Evolutionary conservation across 2,329 filamentous ascomycete genomes (phyloP), one percentile per base, ranked within the genome.

Genomic region (Thielaviopsis ethacetica): DNA sequence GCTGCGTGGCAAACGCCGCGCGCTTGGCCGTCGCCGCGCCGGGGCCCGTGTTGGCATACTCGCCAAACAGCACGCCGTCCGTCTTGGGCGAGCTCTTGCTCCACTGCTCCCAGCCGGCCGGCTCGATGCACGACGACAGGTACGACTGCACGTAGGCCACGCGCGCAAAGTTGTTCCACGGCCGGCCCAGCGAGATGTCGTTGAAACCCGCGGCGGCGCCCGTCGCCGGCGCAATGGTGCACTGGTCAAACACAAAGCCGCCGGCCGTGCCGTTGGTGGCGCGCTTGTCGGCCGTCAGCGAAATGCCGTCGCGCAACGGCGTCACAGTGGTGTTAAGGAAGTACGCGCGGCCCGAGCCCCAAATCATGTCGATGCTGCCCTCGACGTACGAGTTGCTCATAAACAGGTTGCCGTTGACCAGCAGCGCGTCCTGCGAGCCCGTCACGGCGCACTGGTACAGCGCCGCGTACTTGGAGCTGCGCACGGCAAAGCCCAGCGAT

Each of bases 101-200:
- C 82, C 82, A 85, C 27, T 71, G 65, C 1, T 64, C 67, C 82
- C 83, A 85, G 0, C 82, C 83, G 0, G 75, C 75, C 1, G 72
- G 61, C 64, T 84, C 83, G 64, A 86, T 75, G 21, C 84, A 78
- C 24, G 70, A 68, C 9, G 71, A 73, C 68, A 86, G 70, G 34
- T 66, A 66, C 0, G 76, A 78, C 56, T 72, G 65, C 63, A 78
- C 75, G 67, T 76, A 76, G 5, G 75, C 71, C 6, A 78, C 75
- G 3, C 74, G 71, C 0, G 76, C 70, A 58, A 73, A 76, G 26
- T 69, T 65, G 6, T 70, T 64, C 75, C 76, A 78, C 0, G 76
- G 76, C 3, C 76, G 70, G 4, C 76, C 76, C 1, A 79, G 72
- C 13, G 56, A 53, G 27, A 57, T 57, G 27, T 57, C 27, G 19